phyloP scores from a whole-genome alignment of 352 stramenopile genomes.

The Globisporangium carolinianum region DNA sequence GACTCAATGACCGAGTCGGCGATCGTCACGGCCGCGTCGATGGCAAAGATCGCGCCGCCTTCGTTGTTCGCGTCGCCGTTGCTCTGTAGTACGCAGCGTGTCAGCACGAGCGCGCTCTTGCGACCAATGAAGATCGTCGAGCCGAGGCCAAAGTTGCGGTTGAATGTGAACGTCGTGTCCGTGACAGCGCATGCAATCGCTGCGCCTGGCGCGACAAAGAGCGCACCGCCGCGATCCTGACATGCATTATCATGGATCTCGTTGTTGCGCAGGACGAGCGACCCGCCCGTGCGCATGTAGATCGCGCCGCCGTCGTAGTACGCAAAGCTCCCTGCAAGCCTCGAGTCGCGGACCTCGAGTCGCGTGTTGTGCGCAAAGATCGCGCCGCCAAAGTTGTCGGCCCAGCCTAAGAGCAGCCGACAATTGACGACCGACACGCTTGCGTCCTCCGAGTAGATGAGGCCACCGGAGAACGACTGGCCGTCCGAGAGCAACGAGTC shows the following conservation, averaged over 20 bases:
- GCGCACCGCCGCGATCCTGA: constrained; percentile 34
- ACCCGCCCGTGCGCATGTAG: constrained; percentile 29
- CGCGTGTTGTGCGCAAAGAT: constrained; percentile 28
- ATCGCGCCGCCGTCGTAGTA: constrained; percentile 57
- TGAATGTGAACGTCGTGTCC: constrained; percentile 27
- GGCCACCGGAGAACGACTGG: constrained; percentile 31
- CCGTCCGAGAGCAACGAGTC: constrained; percentile 34
- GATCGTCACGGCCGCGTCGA: constrained; percentile 33
- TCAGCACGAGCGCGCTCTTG: constrained; percentile 32
- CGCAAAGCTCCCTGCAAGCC: constrained; percentile 36
- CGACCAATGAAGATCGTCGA: constrained; percentile 46
- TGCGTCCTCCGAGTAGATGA: constrained; percentile 32
- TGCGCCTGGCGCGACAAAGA: constrained; percentile 36
- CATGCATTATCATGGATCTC: constrained; percentile 28
- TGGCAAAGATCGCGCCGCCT: constrained; percentile 33
- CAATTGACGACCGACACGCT: constrained; percentile 23
- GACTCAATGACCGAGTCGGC: constrained; percentile 25
- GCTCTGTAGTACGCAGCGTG: constrained; percentile 12
- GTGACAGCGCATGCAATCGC: constrained; percentile 16
- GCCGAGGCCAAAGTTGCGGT: constrained; percentile 41
- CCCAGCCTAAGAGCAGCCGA: constrained; percentile 23
- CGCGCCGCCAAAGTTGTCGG: constrained; percentile 45
- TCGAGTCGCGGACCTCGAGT: constrained; percentile 17
- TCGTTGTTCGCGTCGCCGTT: constrained; percentile 38
- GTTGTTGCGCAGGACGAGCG: constrained; percentile 16